Conservation (phyloP, 768 basidiomycete species). For the Tephrocybe sp. region DNA sequence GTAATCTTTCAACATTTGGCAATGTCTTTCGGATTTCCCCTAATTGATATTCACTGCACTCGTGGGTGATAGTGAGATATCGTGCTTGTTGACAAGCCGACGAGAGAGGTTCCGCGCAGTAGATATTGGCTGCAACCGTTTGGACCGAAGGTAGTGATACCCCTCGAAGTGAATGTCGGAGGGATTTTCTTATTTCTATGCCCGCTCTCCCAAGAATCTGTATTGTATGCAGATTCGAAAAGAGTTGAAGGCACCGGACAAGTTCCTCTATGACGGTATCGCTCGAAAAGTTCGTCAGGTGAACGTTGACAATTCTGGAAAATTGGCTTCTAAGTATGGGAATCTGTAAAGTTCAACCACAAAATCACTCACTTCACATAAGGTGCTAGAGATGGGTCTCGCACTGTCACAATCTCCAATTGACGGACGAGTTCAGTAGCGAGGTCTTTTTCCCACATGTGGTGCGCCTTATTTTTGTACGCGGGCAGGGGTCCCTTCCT, state of each 20-base stretch:
- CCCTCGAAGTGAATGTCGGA: neutral
- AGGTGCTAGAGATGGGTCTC: constrained; percentile 19
- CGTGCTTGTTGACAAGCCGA: too few species aligned
- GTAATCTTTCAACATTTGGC: too few species aligned
- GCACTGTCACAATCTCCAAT: constrained; percentile 24
- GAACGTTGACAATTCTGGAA: constrained; percentile 8
- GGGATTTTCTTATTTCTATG: neutral
- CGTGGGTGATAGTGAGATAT: too few species aligned
- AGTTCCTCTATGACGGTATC: constrained; percentile 3
- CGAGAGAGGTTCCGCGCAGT: too few species aligned
- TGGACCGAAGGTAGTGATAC: neutral
- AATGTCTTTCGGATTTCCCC: too few species aligned
- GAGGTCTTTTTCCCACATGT: constrained; percentile 6
- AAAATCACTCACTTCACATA: constrained; percentile 17
- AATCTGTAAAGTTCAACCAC: constrained; percentile 18
- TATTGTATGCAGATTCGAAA: neutral
- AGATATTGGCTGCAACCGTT: too few species aligned
- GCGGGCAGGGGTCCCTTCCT: neutral
- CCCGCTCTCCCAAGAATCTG: neutral
- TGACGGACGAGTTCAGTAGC: constrained; percentile 17
- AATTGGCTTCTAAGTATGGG: constrained; percentile 16
- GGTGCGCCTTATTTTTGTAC: neutral
- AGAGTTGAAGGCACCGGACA: neutral
- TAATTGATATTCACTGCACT: too few species aligned
- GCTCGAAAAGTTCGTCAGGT: neutral